A percentile compares a stretch with the other conserved stretches of the same genome.
Evolutionary conservation across 1,139 yeast genomes (phyloP).

Genomic region (Sugiyamaella neomexicana): DNA sequence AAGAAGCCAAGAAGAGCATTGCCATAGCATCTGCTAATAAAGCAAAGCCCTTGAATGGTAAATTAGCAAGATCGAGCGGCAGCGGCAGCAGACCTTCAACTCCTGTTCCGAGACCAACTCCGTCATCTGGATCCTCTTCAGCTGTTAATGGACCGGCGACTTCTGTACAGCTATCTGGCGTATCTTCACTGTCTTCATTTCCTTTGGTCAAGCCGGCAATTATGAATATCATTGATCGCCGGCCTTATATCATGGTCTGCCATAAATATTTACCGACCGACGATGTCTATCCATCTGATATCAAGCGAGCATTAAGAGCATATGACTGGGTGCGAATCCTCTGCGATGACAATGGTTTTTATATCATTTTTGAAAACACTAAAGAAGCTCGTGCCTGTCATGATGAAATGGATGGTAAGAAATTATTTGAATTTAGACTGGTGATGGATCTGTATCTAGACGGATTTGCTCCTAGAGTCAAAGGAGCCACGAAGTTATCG

Average conservation of each 20-base stretch:
- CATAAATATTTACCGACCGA: slow-evolving; percentile 56
- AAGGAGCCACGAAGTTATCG: slow-evolving; percentile 8
- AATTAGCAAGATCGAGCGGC: not conserved
- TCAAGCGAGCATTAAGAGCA: slow-evolving; percentile 52
- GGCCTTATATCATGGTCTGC: slow-evolving; percentile 58
- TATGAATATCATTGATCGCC: slow-evolving; percentile 48
- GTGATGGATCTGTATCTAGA: slow-evolving; percentile 55
- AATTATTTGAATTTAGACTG: slow-evolving; percentile 51
- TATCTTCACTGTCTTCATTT: slow-evolving; percentile 14
- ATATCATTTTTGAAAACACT: slow-evolving; percentile 63
- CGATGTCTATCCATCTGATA: slow-evolving; percentile 53
- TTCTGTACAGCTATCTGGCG: not conserved
- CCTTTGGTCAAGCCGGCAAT: slow-evolving; percentile 10
- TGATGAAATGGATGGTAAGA: slow-evolving; percentile 63
- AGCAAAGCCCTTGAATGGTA: slow-evolving; percentile 1
- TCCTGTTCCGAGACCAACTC: not conserved
- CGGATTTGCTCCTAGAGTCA: slow-evolving; percentile 12
- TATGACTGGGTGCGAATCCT: slow-evolving; percentile 68
- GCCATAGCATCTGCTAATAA: not conserved
- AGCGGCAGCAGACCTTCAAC: slow-evolving; percentile 6
- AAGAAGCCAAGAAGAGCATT: slow-evolving; percentile 14
- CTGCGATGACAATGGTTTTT: slow-evolving; percentile 66
- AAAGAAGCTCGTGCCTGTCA: slow-evolving; percentile 68
- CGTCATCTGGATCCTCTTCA: slow-evolving; percentile 1
- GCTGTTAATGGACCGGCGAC: not conserved